Conservation (phyloP, 768 basidiomycete species). For the Auriscalpium orientale region DNA sequence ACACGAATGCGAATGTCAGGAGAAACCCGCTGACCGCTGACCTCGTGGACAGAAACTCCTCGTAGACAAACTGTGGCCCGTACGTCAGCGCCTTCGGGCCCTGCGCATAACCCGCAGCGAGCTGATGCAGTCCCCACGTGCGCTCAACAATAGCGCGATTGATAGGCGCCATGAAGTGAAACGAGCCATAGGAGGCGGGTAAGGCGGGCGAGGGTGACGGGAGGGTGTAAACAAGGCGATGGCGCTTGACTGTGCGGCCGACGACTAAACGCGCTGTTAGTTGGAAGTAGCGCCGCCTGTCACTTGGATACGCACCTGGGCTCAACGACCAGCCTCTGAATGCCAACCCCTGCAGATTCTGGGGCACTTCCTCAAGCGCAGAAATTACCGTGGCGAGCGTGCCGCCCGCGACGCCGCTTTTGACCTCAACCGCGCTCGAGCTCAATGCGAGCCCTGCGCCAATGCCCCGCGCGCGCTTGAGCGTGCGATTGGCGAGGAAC, state of each 20-base stretch:
- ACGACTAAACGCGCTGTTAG: not conserved
- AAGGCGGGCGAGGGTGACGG: slow-evolving; percentile 23
- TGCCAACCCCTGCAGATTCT: slow-evolving; percentile 22
- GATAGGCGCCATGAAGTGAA: slow-evolving; percentile 36
- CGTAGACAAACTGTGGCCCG: slow-evolving; percentile 68
- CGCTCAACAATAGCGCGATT: slow-evolving; percentile 49
- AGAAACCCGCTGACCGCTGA: slow-evolving; percentile 34
- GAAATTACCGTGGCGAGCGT: slow-evolving; percentile 34
- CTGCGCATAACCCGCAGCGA: slow-evolving; percentile 12
- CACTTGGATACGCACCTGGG: slow-evolving; percentile 28
- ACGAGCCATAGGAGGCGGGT: slow-evolving; percentile 27
- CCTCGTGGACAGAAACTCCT: slow-evolving; percentile 51
- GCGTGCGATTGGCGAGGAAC: slow-evolving; percentile 60
- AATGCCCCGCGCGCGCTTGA: slow-evolving; percentile 40
- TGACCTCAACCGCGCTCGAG: slow-evolving; percentile 40
- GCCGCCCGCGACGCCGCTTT: slow-evolving; percentile 56
- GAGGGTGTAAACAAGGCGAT: slow-evolving; percentile 30
- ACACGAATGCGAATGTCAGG: slow-evolving; percentile 26
- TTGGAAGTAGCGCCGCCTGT: not conserved
- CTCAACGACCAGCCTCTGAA: slow-evolving; percentile 33
- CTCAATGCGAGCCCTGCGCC: slow-evolving; percentile 43
- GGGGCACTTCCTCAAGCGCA: slow-evolving; percentile 24
- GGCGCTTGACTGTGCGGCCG: slow-evolving; percentile 27
- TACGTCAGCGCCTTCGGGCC: slow-evolving; percentile 31
- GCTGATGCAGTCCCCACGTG: slow-evolving; percentile 44